Evolutionary conservation across 257 asterid species (phyloP), one percentile per base, ranked within the genome.

Genomic region (Agastache rugosa): DNA sequence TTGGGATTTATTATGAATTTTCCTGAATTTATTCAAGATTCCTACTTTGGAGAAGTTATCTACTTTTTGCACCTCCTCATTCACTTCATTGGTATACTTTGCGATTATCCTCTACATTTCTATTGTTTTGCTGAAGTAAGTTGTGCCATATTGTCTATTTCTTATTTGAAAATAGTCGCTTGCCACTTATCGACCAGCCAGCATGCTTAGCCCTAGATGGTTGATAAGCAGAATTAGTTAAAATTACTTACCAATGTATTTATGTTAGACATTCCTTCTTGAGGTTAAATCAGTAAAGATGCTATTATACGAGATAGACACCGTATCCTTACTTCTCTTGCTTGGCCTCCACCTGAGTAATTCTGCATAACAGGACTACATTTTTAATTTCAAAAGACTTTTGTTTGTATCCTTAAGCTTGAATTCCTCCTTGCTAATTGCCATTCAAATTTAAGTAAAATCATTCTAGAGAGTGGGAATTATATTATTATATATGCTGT

Each of bases 101-200:
- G 44, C 2, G 0, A 39, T 16, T 19, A 53, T 17, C 6, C n/a
- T 2, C 31, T 53, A 9, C 15, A 3, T 44, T 29, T 17, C 5
- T 59, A 42, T 51, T 70, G 72, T 63, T 63, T 12, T 53, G 10
- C 8, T 71, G 77, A 77, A 42, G 72, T 37, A 22, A 6, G n/a
- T n/a, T 31, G 37, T 8, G 9, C 11, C 3, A 1, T 39, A 39
- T 10, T 39, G 12, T 39, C 12, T 9, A 39, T 39, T 8, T 37
- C 42, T 9, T 7, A 39, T 10, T 39, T 39, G 12, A 9, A 10
- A 9, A 39, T 31, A 31, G 1, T 31, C 37, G 7, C 7, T 31
- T 31, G 11, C 3, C 44, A 67, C 63, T 56, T 55, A 11, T 10
- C 16, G 34, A 22, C 31, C 9, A 22, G 31, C 34, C 56, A 50